phyloP scores from a whole-genome alignment of 228 moss, liverwort and hornwort species.

The Sphagnum magellanicum region DNA sequence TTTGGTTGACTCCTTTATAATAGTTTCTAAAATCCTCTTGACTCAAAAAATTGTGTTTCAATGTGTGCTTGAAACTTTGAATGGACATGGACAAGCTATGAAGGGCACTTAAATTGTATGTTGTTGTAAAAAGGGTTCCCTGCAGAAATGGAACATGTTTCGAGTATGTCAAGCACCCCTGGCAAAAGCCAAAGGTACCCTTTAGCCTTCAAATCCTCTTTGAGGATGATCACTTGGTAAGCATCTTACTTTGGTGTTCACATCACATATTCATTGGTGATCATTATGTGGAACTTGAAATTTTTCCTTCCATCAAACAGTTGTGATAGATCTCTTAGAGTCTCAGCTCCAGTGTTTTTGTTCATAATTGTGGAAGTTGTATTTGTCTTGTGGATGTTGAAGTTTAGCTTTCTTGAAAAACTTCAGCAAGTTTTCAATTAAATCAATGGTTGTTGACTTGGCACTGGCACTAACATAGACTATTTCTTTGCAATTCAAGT shows the following conservation, averaged over 20 bases:
- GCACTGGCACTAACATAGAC: too few relatives aligned
- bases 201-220: slow-evolving; percentile 47
- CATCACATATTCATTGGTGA: too few relatives aligned
- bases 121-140: not conserved
- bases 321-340: too few relatives aligned
- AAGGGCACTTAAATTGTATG: not conserved
- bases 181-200: slow-evolving; percentile 71
- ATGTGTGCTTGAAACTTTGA: not conserved
- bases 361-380: too few relatives aligned
- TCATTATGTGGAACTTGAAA: too few relatives aligned
- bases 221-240: slow-evolving; percentile 81
- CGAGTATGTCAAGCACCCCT: slow-evolving; percentile 67
- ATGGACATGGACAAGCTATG: not conserved
- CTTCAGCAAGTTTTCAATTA: too few relatives aligned
- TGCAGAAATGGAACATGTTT: slow-evolving; percentile 46
- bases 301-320: too few relatives aligned
- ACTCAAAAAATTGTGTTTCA: not conserved
- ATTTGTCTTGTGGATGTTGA: too few relatives aligned
- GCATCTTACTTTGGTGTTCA: not conserved
- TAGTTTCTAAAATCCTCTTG: not conserved
- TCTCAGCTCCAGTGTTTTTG: too few relatives aligned
- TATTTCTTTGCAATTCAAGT: not conserved
- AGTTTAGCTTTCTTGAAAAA: too few relatives aligned
- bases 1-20: not conserved
- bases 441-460: too few relatives aligned